phyloP scores from a whole-genome alignment of 2,329 filamentous ascomycete species.

The Escovopsis weberi region DNA sequence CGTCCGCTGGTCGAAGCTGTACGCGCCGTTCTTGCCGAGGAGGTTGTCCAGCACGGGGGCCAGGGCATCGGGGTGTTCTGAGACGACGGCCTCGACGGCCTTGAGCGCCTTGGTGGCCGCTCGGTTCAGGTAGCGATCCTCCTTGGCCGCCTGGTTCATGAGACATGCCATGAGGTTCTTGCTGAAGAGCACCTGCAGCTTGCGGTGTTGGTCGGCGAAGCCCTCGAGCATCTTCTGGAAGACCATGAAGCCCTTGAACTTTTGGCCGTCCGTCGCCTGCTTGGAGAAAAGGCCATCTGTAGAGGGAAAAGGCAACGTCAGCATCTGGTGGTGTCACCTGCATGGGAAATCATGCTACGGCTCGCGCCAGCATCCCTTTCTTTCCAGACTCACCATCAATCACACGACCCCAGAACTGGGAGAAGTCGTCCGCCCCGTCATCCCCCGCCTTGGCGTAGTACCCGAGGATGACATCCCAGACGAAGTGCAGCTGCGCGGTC shows the following conservation, averaged over 20 bases:
- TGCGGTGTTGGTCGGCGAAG: conserved; percentile 29
- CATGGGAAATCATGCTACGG: neutral
- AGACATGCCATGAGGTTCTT: conserved; percentile 70
- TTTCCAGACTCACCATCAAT: conserved; percentile 56
- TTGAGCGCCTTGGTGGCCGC: conserved; percentile 66
- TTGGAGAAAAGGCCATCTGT: conserved; percentile 71
- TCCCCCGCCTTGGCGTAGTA: conserved; percentile 29
- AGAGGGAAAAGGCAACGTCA: conserved; percentile 9
- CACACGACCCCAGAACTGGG: conserved; percentile 71
- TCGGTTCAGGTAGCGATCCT: conserved; percentile 66
- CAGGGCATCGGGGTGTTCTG: conserved; percentile 44
- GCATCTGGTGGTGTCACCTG: neutral
- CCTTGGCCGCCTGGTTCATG: conserved; percentile 66
- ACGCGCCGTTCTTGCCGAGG: conserved; percentile 53
- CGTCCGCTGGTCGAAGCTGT: conserved; percentile 75
- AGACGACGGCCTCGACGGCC: conserved; percentile 49
- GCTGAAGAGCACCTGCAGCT: conserved; percentile 54
- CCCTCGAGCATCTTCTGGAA: conserved; percentile 59
- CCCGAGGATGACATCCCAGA: conserved; percentile 67
- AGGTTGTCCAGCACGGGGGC: conserved; percentile 49
- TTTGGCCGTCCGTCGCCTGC: conserved; percentile 71
- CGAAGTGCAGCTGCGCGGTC: conserved; percentile 71
- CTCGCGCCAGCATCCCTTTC: too few species aligned
- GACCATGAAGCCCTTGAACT: conserved; percentile 81
- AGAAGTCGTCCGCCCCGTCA: conserved; percentile 37